A percentile compares a stretch with the other conserved stretches of the same genome.
phyloP scores from a whole-genome alignment of 176 grass and related monocot species.

The Dendrocalamus sinicus region DNA sequence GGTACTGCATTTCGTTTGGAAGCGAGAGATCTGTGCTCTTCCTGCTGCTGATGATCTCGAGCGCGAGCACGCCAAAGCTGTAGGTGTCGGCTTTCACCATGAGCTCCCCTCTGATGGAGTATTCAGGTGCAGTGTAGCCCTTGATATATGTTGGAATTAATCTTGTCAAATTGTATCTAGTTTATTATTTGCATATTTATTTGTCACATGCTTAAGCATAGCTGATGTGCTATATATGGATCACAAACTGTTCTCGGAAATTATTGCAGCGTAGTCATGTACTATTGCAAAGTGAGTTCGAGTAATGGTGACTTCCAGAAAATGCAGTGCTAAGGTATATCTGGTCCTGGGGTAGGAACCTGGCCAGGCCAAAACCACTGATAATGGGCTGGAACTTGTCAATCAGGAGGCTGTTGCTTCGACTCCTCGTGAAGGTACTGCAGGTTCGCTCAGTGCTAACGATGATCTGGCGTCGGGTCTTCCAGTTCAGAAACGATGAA shows the following conservation, averaged over 20 bases:
- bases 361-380: constrained; percentile 71
- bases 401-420: constrained; percentile 78
- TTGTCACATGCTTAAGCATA: too few species aligned
- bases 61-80: constrained; percentile 73
- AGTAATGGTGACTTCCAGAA: constrained; percentile 41
- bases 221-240: not conserved
- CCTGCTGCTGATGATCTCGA: constrained; percentile 69
- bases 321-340: constrained; percentile 65
- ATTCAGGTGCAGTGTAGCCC: constrained; percentile 77
- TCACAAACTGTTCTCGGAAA: not conserved
- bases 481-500: constrained; percentile 53
- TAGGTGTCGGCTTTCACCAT: constrained; percentile 74
- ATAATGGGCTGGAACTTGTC: constrained; percentile 80
- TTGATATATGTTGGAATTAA: constrained; percentile 19
- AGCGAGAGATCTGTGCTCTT: constrained; percentile 63
- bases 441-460: constrained; percentile 48
- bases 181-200: too few species aligned
- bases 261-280: not conserved
- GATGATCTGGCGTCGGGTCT: constrained; percentile 63
- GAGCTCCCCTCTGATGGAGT: constrained; percentile 70
- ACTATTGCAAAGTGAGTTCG: not conserved
- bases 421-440: constrained; percentile 81
- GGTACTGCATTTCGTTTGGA: constrained; percentile 58
- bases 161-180: too few species aligned
- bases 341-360: constrained; percentile 76